Evolutionary conservation across 352 stramenopile genomes (phyloP).

Genomic region (Peronosclerospora sorghi): DNA sequence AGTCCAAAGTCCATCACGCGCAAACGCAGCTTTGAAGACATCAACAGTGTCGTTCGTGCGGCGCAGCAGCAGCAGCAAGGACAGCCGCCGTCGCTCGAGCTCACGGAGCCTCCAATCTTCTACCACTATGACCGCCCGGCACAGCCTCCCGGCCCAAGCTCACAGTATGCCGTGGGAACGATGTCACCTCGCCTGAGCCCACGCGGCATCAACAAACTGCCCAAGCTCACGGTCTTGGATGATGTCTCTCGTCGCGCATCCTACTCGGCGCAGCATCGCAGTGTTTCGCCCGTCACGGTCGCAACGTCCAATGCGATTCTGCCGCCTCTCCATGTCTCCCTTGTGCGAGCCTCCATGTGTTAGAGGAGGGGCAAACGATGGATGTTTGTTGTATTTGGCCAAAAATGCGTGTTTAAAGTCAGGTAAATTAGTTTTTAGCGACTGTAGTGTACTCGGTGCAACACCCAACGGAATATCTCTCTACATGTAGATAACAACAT

Average conservation of each 20-base stretch:
- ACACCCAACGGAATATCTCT: too few species aligned
- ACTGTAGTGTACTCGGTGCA: too few species aligned
- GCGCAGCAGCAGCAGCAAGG: slow-evolving; percentile 14
- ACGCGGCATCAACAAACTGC: slow-evolving; percentile 22
- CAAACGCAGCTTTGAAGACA: slow-evolving; percentile 36
- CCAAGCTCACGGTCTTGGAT: slow-evolving; percentile 15
- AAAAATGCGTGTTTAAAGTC: slow-evolving; percentile 5
- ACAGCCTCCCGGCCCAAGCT: slow-evolving; percentile 10
- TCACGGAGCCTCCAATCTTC: slow-evolving; percentile 23
- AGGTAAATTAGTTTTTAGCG: background rate
- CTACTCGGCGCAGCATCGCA: slow-evolving; percentile 13
- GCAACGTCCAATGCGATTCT: slow-evolving; percentile 23
- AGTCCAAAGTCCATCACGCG: slow-evolving; percentile 11
- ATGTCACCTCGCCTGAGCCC: slow-evolving; percentile 5
- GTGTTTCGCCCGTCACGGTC: slow-evolving; percentile 20
- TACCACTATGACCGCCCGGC: slow-evolving; percentile 20
- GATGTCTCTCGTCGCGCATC: slow-evolving; percentile 13
- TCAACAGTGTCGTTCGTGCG: slow-evolving; percentile 19
- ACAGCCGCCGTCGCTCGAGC: slow-evolving; percentile 8
- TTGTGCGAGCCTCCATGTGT: slow-evolving; percentile 30
- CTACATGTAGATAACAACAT: too few species aligned
- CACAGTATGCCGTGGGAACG: background rate
- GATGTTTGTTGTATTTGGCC: background rate
- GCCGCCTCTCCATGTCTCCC: slow-evolving; percentile 29
- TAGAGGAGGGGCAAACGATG: slow-evolving; percentile 10